Evolutionary conservation across 768 basidiomycete genomes (phyloP), one percentile per base, ranked within the genome.

Genomic region (Pisolithus marmoratus): DNA sequence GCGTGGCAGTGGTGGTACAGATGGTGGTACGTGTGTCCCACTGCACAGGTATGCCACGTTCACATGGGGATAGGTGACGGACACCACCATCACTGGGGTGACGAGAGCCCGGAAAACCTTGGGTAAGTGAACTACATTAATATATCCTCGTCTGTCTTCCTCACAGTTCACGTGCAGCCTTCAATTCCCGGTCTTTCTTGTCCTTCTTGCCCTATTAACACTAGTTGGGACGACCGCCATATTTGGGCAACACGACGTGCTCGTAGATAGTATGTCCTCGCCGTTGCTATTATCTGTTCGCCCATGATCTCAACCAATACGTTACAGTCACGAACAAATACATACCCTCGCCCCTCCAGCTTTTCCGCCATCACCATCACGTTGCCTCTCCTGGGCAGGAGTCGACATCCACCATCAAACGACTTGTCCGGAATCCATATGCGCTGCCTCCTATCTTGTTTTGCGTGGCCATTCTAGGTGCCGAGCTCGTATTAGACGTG

Each of bases 391-490:
- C 46, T 43, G 38, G 29, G 41, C 19, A 22, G 20, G 56, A 56
- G 45, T 42, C 40, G 38, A 51, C 24, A 38, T 31, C 50, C 17
- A 46, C 56, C 38, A 42, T 58, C 24, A 56, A 53, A 0, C 63
- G 67, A 46, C 64, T 82, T 14, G 62, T 90, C 7, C 77, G 80
- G 12, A 95, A 94, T 58, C 91, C 91, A 0, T 95, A 86, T 70
- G 75, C 80, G 15, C 63, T 82, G 5, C 79, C 82, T 4, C 86
- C 90, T 0, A 65, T 90, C 8, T 57, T 74, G 27, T 83, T 85
- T 55, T 78, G 81, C 41, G 8, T 75, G 0, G 72, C 73, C 1
- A 78, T 92, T 37, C 66, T 89, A 5, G 59, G 72, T 4, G 76
- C 82, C 19, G 78, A 79, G 4, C 53, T 78, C 17, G 59, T 78